Conservation (phyloP, 2,329 filamentous ascomycete genomes). For the Cladophialophora yegresii region DNA sequence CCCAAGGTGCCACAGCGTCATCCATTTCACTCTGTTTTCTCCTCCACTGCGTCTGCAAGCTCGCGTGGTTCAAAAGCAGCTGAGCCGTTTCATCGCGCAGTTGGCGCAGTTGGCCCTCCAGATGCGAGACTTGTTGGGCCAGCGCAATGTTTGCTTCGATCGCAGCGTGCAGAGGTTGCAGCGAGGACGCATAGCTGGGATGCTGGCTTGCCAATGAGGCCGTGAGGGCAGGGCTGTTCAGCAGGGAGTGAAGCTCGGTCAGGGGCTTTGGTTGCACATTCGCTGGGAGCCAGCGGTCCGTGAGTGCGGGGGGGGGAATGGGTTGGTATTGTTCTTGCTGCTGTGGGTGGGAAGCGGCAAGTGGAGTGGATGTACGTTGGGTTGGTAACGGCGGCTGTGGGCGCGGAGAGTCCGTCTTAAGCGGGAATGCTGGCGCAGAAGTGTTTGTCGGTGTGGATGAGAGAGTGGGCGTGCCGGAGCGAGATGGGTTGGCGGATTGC, state of each 20-base stretch:
- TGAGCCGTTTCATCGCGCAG: constrained; percentile 72
- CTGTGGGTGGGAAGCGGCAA: constrained; percentile 38
- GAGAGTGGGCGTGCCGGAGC: constrained; percentile 22
- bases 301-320: constrained; percentile 34
- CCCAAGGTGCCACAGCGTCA: constrained; percentile 77
- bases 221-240: constrained; percentile 69
- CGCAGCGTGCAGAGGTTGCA: constrained; percentile 63
- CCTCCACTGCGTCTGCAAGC: constrained; percentile 88
- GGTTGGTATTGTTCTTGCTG: constrained; percentile 33
- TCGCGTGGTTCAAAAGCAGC: constrained; percentile 77
- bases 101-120: constrained; percentile 52
- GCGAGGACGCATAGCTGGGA: constrained; percentile 67
- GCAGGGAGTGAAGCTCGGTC: constrained; percentile 69
- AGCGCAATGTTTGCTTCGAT: constrained; percentile 72
- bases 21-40: constrained; percentile 90
- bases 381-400: constrained; percentile 45
- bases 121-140: constrained; percentile 52
- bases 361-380: constrained; percentile 33
- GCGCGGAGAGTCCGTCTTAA: constrained; percentile 25
- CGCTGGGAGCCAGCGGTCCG: constrained; percentile 31
- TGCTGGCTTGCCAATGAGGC: constrained; percentile 76
- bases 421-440: constrained; percentile 48
- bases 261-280: constrained; percentile 30
- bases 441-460: constrained; percentile 13
- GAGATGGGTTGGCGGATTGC: constrained; percentile 23